These are phyloP conservation scores for Mycosphaerella arachidis DNA, from an alignment of 2,329 filamentous ascomycete species.

Conservation along the genomic window DNA sequence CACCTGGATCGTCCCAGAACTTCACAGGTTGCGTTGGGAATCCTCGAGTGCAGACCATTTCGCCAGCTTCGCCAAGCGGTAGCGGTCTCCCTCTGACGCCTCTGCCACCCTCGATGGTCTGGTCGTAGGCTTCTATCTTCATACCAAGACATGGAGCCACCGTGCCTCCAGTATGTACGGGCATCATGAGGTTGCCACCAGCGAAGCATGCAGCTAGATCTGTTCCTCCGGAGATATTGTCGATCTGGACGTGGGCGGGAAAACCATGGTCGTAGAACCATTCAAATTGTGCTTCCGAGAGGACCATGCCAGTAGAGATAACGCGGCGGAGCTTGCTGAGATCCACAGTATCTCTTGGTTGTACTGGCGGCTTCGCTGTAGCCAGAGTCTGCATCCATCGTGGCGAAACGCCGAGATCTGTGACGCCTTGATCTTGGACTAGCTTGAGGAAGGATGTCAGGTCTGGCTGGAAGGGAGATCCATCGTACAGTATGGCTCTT, in stretches of 20 bases:
- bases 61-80: constrained; percentile 63
- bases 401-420: constrained; percentile 70
- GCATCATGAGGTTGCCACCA: constrained; percentile 63
- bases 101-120: constrained; percentile 40
- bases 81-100: constrained; percentile 49
- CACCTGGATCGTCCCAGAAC: constrained; percentile 44
- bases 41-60: constrained; percentile 63
- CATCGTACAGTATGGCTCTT: constrained; percentile 71
- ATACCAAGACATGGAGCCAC: constrained; percentile 52
- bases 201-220: constrained; percentile 66
- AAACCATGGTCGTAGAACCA: constrained; percentile 76
- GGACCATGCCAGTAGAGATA: constrained; percentile 74
- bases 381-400: constrained; percentile 71
- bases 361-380: constrained; percentile 52
- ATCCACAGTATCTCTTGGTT: constrained; percentile 59
- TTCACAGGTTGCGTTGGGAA: constrained; percentile 70
- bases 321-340: constrained; percentile 59
- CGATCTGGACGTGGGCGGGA: constrained; percentile 60
- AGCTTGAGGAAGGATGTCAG: constrained; percentile 59
- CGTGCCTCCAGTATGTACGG: constrained; percentile 58
- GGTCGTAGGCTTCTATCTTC: constrained; percentile 58
- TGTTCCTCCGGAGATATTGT: constrained; percentile 73
- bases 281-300: constrained; percentile 70
- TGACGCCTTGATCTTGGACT: constrained; percentile 60
- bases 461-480: constrained; percentile 72